Conservation (phyloP, 805 yeast genomes). For the Pichia thaimueangensis region DNA sequence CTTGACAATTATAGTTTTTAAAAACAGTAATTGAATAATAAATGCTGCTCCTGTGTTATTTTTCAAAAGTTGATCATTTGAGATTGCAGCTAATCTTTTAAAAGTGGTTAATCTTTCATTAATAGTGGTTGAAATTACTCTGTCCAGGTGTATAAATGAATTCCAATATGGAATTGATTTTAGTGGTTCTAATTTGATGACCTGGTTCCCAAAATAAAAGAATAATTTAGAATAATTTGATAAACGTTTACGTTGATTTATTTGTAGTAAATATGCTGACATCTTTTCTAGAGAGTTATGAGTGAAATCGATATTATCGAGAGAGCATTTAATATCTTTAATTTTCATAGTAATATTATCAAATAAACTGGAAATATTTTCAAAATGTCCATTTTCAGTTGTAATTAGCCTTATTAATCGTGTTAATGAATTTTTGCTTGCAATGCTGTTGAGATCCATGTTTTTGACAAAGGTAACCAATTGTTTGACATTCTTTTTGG, state of each 20-base stretch:
- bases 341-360: conserved; percentile 20
- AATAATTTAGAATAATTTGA: conserved; percentile 41
- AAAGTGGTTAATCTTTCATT: neutral
- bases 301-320: conserved; percentile 4
- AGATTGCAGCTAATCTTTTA: conserved; percentile 8
- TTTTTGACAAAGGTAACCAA: conserved; percentile 2
- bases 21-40: conserved; percentile 1
- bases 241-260: conserved; percentile 31
- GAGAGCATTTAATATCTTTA: conserved; percentile 12
- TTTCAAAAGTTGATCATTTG: neutral
- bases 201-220: conserved; percentile 34
- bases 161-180: conserved; percentile 20
- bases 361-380: conserved; percentile 8
- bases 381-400: neutral
- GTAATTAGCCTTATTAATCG: neutral
- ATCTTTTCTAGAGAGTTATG: conserved; percentile 14
- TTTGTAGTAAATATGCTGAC: conserved; percentile 11
- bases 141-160: conserved; percentile 30
- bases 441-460: conserved; percentile 1
- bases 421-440: neutral
- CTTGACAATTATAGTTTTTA: neutral
- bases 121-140: conserved; percentile 15
- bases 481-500: neutral
- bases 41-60: neutral
- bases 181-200: conserved; percentile 11